Conservation (phyloP, 805 yeast species). For the Hanseniaspora thailandica region DNA sequence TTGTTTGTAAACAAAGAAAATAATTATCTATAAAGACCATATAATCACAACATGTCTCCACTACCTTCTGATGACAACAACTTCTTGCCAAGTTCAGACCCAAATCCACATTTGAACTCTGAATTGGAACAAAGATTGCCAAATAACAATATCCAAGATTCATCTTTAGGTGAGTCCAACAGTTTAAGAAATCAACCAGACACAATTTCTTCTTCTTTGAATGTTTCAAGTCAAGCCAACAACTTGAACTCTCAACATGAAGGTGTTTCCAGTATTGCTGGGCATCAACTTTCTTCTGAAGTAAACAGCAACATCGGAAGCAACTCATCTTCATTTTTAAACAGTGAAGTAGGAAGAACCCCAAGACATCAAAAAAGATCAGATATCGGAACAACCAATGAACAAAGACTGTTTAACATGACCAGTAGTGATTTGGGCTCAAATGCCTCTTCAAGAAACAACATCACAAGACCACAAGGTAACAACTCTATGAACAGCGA, state of each 20-base stretch:
- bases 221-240: not conserved
- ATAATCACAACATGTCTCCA: conserved; percentile 21
- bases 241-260: not conserved
- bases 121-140: not conserved
- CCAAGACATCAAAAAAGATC: conserved; percentile 14
- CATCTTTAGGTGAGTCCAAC: conserved; percentile 23
- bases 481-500: conserved; percentile 18
- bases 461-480: conserved; percentile 16
- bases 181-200: not conserved
- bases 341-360: conserved; percentile 8
- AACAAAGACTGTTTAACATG: conserved; percentile 10
- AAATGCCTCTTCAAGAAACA: not conserved
- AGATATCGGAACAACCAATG: conserved; percentile 5
- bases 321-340: conserved; percentile 7
- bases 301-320: conserved; percentile 1
- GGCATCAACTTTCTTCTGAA: not conserved
- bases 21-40: not conserved
- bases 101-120: conserved; percentile 15
- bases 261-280: not conserved
- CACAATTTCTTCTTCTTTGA: conserved; percentile 2
- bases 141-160: conserved; percentile 17
- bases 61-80: conserved; percentile 32
- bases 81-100: conserved; percentile 27
- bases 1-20: no score
- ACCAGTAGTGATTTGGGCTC: conserved; percentile 6